These are phyloP conservation scores for Farysia itapuensis DNA, from an alignment of 1,284 basidiomycete species.

Conservation along the genomic window DNA sequence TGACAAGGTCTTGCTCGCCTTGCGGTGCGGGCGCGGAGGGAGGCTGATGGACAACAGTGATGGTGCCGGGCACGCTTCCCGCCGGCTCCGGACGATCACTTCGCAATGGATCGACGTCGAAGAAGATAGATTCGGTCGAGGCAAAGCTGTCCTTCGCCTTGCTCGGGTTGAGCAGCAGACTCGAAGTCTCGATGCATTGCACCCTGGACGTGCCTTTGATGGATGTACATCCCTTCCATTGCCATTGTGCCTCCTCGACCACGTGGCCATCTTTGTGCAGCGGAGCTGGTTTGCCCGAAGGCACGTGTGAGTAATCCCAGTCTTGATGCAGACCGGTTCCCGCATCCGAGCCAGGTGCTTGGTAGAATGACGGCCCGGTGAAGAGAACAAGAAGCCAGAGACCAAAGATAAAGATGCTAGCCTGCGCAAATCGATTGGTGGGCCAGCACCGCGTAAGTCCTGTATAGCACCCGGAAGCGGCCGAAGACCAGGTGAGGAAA, in stretches of 20 bases:
- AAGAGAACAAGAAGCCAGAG: constrained; percentile 49
- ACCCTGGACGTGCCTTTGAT: constrained; percentile 26
- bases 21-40: constrained; percentile 6
- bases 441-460: constrained; percentile 41
- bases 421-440: constrained; percentile 42
- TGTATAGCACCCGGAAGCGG: constrained; percentile 15
- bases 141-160: constrained; percentile 35
- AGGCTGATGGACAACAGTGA: constrained; percentile 21
- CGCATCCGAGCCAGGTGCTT: constrained; percentile 1
- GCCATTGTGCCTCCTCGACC: constrained; percentile 34
- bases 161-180: constrained; percentile 31
- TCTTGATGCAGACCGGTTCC: constrained; percentile 22
- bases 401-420: constrained; percentile 41
- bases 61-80: constrained; percentile 27
- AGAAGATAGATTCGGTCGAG: constrained; percentile 38
- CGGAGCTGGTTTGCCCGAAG: constrained; percentile 24
- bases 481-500: constrained; percentile 20
- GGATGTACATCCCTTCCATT: constrained; percentile 30
- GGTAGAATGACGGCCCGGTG: constrained; percentile 23
- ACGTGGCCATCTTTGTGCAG: constrained; percentile 45
- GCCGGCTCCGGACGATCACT: constrained; percentile 21
- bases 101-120: constrained; percentile 31
- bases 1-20: constrained; percentile 27
- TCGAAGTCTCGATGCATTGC: constrained; percentile 21
- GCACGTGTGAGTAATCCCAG: constrained; percentile 34